A percentile compares a stretch with the other conserved stretches of the same genome.
phyloP scores from a whole-genome alignment of 768 basidiomycete species.

The Mrakia gelida region DNA sequence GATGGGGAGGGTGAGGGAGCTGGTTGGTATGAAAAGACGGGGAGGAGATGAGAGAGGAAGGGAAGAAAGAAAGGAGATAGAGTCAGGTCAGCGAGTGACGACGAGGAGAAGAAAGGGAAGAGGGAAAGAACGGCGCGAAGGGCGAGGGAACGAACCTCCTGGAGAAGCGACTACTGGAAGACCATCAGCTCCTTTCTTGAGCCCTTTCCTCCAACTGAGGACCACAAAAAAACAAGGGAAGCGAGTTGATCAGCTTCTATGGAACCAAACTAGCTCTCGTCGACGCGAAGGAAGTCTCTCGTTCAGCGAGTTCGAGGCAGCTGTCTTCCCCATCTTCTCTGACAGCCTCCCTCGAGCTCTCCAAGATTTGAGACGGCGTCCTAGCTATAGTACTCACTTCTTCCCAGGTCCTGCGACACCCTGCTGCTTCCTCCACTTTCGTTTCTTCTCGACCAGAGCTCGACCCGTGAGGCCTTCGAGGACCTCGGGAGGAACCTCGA shows the following conservation, averaged over 20 bases:
- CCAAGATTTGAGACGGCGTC: too few relatives aligned
- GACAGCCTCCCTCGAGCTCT: too few relatives aligned
- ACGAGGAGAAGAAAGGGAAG: neutral
- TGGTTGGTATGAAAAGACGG: neutral
- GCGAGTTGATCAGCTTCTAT: too few relatives aligned
- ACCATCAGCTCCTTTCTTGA: neutral
- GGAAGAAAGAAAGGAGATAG: neutral
- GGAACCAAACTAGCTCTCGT: too few relatives aligned
- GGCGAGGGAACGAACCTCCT: neutral
- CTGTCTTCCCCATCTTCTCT: neutral
- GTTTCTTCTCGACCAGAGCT: slow-evolving; percentile 7
- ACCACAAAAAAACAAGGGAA: too few relatives aligned
- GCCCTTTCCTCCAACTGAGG: neutral
- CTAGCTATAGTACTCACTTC: slow-evolving; percentile 2
- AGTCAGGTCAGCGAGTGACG: neutral
- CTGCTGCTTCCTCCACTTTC: slow-evolving; percentile 10
- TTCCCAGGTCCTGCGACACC: slow-evolving; percentile 3
- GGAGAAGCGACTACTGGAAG: neutral
- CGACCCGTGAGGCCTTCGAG: neutral
- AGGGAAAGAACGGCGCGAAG: too few relatives aligned
- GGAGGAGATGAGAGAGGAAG: neutral
- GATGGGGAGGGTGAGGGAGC: neutral
- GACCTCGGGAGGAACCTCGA: neutral
- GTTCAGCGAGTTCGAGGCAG: neutral
- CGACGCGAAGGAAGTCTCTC: neutral